phyloP scores from a whole-genome alignment of 768 basidiomycete genomes.

The Pleurotus cornucopiae region DNA sequence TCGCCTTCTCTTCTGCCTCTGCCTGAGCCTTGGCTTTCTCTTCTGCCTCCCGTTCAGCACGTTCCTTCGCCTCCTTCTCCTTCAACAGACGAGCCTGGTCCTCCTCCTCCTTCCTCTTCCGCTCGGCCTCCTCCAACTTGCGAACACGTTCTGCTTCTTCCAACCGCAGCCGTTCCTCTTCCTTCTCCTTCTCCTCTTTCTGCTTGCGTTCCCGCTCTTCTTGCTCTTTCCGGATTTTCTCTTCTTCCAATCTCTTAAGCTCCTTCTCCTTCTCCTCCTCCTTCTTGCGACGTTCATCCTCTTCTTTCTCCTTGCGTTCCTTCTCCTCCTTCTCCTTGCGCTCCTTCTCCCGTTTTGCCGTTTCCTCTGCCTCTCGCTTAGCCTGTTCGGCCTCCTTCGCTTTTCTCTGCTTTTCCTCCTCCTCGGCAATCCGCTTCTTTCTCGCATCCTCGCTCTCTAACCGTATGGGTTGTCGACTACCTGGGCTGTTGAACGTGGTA shows the following conservation, averaged over 20 bases:
- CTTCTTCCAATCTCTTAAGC: slow-evolving; percentile 31
- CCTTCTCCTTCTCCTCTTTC: slow-evolving; percentile 34
- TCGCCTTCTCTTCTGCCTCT: slow-evolving; percentile 23
- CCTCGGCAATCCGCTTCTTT: slow-evolving; percentile 41
- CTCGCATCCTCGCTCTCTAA: slow-evolving; percentile 60
- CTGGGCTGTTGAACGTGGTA: slow-evolving; percentile 22
- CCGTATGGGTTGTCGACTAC: slow-evolving; percentile 43
- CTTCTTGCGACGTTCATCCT: slow-evolving; percentile 38
- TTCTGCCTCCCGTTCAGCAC: slow-evolving; percentile 38
- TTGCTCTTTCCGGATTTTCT: slow-evolving; percentile 35
- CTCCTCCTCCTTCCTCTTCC: slow-evolving; percentile 20
- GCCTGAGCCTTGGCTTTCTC: slow-evolving; percentile 34
- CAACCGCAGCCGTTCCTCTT: slow-evolving; percentile 29
- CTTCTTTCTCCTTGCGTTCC: slow-evolving; percentile 25
- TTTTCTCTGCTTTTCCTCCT: slow-evolving; percentile 32
- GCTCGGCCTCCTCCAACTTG: slow-evolving; percentile 29
- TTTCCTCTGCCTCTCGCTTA: slow-evolving; percentile 20
- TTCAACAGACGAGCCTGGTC: slow-evolving; percentile 40
- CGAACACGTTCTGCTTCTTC: slow-evolving; percentile 25
- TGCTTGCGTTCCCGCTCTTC: slow-evolving; percentile 38
- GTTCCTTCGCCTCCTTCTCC: slow-evolving; percentile 48
- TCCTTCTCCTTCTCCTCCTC: slow-evolving; percentile 40
- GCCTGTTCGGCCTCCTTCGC: slow-evolving; percentile 26
- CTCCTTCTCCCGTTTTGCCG: slow-evolving; percentile 31
- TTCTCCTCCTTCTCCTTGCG: slow-evolving; percentile 33